A percentile compares a stretch with the other conserved stretches of the same genome.
phyloP scores from a whole-genome alignment of 2,329 filamentous ascomycete species.

The Claviceps digitariae region DNA sequence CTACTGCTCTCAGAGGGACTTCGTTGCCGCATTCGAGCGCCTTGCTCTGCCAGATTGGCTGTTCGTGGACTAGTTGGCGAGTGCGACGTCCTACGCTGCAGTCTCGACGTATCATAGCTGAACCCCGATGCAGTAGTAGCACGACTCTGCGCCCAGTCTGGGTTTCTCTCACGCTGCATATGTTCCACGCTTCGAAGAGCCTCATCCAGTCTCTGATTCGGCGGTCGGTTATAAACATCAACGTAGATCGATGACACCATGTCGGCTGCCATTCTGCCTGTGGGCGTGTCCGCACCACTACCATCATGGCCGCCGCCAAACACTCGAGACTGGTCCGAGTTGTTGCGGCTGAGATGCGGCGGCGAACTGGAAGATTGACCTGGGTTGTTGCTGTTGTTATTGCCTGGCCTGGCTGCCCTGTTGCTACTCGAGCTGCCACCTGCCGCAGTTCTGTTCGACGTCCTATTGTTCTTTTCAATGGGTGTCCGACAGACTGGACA shows the following conservation, averaged over 20 bases:
- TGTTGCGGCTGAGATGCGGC: background rate
- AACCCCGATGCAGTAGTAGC: conserved; percentile 13
- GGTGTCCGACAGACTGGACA: conserved; percentile 67
- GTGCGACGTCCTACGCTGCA: conserved; percentile 23
- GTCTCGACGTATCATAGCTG: conserved; percentile 20
- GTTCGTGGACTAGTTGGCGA: conserved; percentile 24
- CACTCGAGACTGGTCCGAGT: conserved; percentile 1
- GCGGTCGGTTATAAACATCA: conserved; percentile 16
- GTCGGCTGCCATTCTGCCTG: conserved; percentile 5
- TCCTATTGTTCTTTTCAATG: conserved; percentile 28
- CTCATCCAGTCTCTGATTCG: conserved; percentile 15
- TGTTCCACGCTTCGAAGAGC: conserved; percentile 17
- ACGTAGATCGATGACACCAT: conserved; percentile 9
- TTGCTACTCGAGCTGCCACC: background rate
- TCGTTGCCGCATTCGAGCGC: conserved; percentile 22
- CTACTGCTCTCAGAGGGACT: conserved; percentile 25
- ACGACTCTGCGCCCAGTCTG: conserved; percentile 12
- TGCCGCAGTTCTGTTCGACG: conserved; percentile 6
- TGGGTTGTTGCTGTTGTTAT: no score
- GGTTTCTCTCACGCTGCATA: conserved; percentile 13
- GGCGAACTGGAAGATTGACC: background rate
- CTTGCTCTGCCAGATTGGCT: conserved; percentile 15
- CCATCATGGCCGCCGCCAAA: background rate
- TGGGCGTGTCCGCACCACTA: conserved; percentile 3
- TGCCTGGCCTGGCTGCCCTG: background rate